A percentile compares a stretch with the other conserved stretches of the same genome.
Conservation (phyloP, 2,329 filamentous ascomycete species). For the Colletotrichum graminicola region DNA sequence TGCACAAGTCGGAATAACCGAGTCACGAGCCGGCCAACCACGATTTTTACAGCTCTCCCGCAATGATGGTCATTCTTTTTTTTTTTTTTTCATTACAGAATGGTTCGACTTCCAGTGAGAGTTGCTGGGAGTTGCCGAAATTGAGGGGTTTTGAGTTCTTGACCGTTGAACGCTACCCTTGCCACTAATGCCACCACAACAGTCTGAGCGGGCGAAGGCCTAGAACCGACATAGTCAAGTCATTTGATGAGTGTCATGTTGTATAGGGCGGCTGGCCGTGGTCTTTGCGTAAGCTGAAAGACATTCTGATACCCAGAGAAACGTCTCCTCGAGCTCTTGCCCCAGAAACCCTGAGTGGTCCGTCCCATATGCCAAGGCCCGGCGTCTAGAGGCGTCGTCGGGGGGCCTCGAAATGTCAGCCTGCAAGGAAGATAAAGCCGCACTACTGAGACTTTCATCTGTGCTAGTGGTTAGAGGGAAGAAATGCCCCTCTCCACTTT, state of each 20-base stretch:
- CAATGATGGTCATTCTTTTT: neutral
- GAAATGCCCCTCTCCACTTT: constrained; percentile 1
- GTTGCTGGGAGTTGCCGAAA: neutral
- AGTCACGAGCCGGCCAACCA: constrained; percentile 2
- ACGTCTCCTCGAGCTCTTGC: neutral
- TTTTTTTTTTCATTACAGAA: constrained; percentile 20
- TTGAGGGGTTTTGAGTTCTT: constrained; percentile 19
- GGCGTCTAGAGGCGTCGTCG: neutral
- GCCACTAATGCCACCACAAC: neutral
- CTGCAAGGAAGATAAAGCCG: constrained; percentile 4
- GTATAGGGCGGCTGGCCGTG: neutral
- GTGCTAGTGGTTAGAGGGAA: constrained; percentile 9
- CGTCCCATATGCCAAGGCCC: neutral
- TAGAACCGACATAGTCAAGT: neutral
- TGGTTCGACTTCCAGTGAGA: neutral
- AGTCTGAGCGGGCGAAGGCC: constrained; percentile 24
- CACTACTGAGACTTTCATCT: constrained; percentile 21
- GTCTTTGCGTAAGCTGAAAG: constrained; percentile 22
- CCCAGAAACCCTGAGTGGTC: constrained; percentile 15
- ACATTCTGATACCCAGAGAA: neutral
- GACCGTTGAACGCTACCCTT: neutral
- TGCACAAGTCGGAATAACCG: constrained; percentile 20
- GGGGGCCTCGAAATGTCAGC: neutral
- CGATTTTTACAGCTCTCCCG: constrained; percentile 27
- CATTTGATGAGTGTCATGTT: constrained; percentile 23